Base-by-base conservation (phyloP, 768 basidiomycete genomes). In the Trametes cingulata region DNA sequence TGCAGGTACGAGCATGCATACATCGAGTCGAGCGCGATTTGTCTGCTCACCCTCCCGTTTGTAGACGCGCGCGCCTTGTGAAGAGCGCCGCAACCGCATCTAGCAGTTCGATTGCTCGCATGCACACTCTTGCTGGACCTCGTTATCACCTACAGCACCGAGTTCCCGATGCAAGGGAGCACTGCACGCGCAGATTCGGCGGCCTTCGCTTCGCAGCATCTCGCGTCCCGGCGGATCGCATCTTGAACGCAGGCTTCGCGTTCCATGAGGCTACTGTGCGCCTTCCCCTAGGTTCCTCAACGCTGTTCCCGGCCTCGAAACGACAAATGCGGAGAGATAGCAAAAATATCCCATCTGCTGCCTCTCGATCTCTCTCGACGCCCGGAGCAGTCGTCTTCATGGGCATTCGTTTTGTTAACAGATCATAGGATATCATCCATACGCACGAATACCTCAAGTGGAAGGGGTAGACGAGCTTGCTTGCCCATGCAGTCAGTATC, bases 251-350 rank as follows among this genome's bases (percentile, higher is more conserved):
- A 15, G 15, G 46, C 56, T 57, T 57, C 56, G 47, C 47, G 47
- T 57, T 57, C 56, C 56, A 57, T 57, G 56, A 57, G 56, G 56
- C 56, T 57, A 57, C 56, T n/a, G 36, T 49, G 49, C 56, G 39
- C 47, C 33, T 33, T 41, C 55, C 27, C 24, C 35, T 22, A 22
- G 51, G 51, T 51, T 37, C 49, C 19, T 37, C n/a, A 19, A 14
- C 24, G 33, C 36, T 33, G 29, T 33, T 33, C 29, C 29, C 4
- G 29, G 4, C 4, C 29, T 33, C 29, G 29, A 22, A 22, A 42
- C 7, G 41, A 20, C 14, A 43, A 8, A 17, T 19, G 42, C 42
- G 42, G n/a, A 42, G n/a, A 15, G 7, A 42, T 19, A 42, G n/a
- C 7, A 17, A n/a, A 19, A 33, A 33, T 33, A 33, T n/a, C n/a